Evolutionary conservation across 257 asterid species (phyloP), one percentile per base, ranked within the genome.

Genomic region (Capsicum pubescens): DNA sequence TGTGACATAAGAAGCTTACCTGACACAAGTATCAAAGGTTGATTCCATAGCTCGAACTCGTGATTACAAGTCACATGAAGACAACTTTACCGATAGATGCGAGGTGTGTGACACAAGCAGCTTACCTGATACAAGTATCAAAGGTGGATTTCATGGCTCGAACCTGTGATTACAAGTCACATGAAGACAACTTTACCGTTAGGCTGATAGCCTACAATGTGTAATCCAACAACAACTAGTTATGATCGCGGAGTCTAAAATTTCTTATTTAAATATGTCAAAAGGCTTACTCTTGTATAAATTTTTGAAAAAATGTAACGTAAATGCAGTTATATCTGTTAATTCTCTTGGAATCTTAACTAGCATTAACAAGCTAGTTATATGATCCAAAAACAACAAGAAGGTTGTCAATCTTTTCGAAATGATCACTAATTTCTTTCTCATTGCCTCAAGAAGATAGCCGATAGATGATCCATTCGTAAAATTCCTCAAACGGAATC

Each of bases 241-340:
- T n/a, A 46, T 3, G 19, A 21, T n/a, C 2, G 50, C 50, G 0
- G 7, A 72, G 44, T 19, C 42, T 48, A 72, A 72, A 11, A 26
- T 26, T 48, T 19, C 59, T 19, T 10, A 48, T 0, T 6, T 48
- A 19, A 72, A 1, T 19, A 48, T 72, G 60, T 48, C 59, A 19
- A 72, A 72, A 72, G n/a, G 80, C 16, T 72, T 72, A n/a, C 60
- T 72, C 80, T 10, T 11, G 9, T 11, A 48, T 72, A 72, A 72
- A 48, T 5, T 59, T 19, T 72, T 11, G 19, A 59, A 7, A 50
- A 19, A 21, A 0, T 74, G 80, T 32, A 12, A 12, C 1, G 21
- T 8, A 50, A 74, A 50, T 21, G 21, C 60, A 74, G 4, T 50
- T 21, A 44, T 74, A 50, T 74, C 21, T 74, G 61, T 74, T 74